These are phyloP conservation scores for Neoboletus subvelutipes DNA, from an alignment of 768 basidiomycete genomes.

Conservation along the genomic window DNA sequence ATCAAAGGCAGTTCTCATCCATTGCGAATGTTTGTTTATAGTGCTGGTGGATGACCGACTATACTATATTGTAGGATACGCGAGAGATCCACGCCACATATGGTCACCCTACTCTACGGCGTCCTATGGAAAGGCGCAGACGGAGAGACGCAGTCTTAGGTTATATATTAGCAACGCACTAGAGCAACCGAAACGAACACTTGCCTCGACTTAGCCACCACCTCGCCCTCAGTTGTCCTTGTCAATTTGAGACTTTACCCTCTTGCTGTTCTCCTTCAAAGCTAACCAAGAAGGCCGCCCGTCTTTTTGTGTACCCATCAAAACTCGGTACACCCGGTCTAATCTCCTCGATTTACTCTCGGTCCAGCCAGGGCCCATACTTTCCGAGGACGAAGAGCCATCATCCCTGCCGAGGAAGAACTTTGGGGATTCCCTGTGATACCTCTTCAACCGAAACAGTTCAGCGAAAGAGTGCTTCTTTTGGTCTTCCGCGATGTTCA, in stretches of 20 bases:
- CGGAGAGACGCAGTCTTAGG: neutral
- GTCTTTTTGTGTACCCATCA: conserved; percentile 32
- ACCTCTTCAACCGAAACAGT: conserved; percentile 13
- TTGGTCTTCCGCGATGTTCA: conserved; percentile 18
- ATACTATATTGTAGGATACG: neutral
- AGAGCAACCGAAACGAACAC: neutral
- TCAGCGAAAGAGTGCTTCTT: conserved; percentile 17
- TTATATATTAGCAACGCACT: conserved; percentile 2
- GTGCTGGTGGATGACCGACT: too few species aligned
- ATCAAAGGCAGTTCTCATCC: too few species aligned
- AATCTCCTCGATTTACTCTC: conserved; percentile 28
- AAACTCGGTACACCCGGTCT: conserved; percentile 23
- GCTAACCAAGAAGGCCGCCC: conserved; percentile 35
- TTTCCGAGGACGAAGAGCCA: conserved; percentile 11
- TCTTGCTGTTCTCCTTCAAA: conserved; percentile 29
- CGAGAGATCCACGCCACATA: neutral
- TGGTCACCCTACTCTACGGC: neutral
- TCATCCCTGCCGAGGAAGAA: conserved; percentile 32
- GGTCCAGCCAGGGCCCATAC: conserved; percentile 33
- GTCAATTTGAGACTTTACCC: conserved; percentile 19
- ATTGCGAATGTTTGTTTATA: too few species aligned
- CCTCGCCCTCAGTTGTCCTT: conserved; percentile 9
- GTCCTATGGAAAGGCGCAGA: neutral
- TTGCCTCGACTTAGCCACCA: neutral
- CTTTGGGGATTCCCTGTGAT: conserved; percentile 15